A percentile compares a stretch with the other conserved stretches of the same genome.
Evolutionary conservation across 2,329 filamentous ascomycete species (phyloP).

Genomic region (Alternaria infectoria): DNA sequence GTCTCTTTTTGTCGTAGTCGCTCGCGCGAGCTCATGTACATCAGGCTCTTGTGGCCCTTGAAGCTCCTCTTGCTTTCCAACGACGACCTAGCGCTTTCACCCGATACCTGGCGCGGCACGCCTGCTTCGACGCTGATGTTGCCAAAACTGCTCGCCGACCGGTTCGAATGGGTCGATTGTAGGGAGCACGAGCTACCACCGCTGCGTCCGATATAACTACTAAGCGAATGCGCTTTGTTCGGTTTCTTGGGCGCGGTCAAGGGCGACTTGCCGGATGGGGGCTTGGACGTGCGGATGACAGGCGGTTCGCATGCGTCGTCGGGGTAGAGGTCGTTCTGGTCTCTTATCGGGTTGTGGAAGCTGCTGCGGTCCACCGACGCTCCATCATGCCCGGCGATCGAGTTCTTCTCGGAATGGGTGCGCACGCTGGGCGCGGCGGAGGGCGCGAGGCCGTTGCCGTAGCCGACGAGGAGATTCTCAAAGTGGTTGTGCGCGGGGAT

Average conservation of each 20-base stretch:
- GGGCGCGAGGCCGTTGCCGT: conserved; percentile 42
- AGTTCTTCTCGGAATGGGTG: conserved; percentile 31
- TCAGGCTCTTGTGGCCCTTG: conserved; percentile 61
- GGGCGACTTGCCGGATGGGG: conserved; percentile 75
- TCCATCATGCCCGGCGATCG: conserved; percentile 32
- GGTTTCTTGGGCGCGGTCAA: conserved; percentile 65
- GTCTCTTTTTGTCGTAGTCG: conserved; percentile 67
- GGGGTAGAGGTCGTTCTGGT: conserved; percentile 56
- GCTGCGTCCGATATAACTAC: conserved; percentile 62
- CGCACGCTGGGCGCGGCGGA: conserved; percentile 25
- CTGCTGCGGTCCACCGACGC: conserved; percentile 78
- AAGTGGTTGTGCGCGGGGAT: conserved; percentile 73
- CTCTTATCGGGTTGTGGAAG: conserved; percentile 61
- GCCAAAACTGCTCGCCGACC: conserved; percentile 47
- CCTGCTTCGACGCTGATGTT: conserved; percentile 51
- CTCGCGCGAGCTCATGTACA: conserved; percentile 78
- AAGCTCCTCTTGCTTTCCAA: conserved; percentile 44
- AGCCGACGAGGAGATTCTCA: conserved; percentile 57
- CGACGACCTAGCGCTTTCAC: conserved; percentile 42
- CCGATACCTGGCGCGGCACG: conserved; percentile 32
- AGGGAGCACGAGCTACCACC: conserved; percentile 44
- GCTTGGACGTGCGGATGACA: conserved; percentile 80
- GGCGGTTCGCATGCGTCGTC: conserved; percentile 70
- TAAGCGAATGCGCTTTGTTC: conserved; percentile 57
- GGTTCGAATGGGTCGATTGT: conserved; percentile 43